These are phyloP conservation scores for Eucalyptus erythrocorys DNA, from an alignment of 345 rosid genomes.

Conservation along the genomic window DNA sequence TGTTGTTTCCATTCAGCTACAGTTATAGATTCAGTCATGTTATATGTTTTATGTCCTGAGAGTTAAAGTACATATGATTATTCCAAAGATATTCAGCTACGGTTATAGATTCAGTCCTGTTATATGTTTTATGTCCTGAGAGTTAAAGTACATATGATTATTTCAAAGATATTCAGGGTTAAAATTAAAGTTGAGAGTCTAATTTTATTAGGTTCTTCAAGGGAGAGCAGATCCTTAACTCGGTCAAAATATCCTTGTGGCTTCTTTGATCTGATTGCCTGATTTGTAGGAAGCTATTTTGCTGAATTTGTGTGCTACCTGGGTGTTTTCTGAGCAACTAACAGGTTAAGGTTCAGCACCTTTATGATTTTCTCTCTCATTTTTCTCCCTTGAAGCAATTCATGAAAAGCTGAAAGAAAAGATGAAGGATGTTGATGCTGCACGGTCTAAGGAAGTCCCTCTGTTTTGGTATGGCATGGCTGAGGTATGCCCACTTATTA, in stretches of 20 bases:
- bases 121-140: neutral
- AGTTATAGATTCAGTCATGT: neutral
- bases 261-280: neutral
- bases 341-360: neutral
- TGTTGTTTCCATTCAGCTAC: neutral
- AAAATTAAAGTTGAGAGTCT: neutral
- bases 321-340: neutral
- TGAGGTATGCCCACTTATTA: slow-evolving; percentile 29
- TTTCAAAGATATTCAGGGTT: neutral
- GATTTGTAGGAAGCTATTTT: neutral
- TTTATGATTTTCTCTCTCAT: neutral
- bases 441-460: slow-evolving; percentile 53
- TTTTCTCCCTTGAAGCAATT: slow-evolving; percentile 25
- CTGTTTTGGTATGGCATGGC: slow-evolving; percentile 88
- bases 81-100: neutral
- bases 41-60: neutral
- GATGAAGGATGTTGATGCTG: slow-evolving; percentile 55
- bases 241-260: neutral
- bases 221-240: neutral
- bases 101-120: neutral
- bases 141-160: neutral
- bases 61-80: neutral
- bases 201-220: neutral
- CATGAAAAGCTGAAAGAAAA: slow-evolving; percentile 55
- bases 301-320: neutral